Evolutionary conservation across 805 yeast genomes (phyloP).

Genomic region (Yarrowia sp.): DNA sequence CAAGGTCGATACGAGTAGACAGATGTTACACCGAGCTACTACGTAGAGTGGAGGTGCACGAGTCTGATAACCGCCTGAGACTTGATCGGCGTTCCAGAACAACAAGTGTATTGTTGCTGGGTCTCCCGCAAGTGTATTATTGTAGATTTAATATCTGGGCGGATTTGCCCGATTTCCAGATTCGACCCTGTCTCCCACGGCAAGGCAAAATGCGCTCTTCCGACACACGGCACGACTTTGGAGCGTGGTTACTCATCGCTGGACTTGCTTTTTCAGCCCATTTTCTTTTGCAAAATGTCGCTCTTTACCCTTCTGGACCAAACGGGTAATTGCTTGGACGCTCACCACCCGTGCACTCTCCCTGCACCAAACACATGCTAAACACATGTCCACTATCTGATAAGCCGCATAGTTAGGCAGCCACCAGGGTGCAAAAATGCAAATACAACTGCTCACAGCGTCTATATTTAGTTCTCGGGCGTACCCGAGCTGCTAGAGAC

Average conservation of each 20-base stretch:
- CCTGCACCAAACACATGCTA: constrained; percentile 2
- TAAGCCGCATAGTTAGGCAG: neutral
- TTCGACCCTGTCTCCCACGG: no score
- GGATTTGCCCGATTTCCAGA: no score
- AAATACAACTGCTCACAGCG: neutral
- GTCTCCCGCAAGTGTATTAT: no score
- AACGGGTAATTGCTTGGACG: neutral
- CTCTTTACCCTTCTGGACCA: constrained; percentile 7
- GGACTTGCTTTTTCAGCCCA: neutral
- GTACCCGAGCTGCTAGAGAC: neutral
- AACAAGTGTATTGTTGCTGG: no score
- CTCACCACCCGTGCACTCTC: neutral
- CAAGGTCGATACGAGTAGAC: neutral
- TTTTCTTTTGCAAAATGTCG: neutral
- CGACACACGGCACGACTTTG: no score
- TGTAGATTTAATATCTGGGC: no score
- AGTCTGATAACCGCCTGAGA: no score
- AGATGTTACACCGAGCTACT: neutral
- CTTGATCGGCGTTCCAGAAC: no score
- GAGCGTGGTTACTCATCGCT: neutral
- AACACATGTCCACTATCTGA: neutral
- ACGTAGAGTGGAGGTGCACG: neutral
- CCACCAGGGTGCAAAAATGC: neutral
- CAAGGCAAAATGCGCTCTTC: no score
- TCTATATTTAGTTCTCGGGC: neutral